Conservation (phyloP, 768 basidiomycete genomes). For the Tylopilus rubrobrunneus region DNA sequence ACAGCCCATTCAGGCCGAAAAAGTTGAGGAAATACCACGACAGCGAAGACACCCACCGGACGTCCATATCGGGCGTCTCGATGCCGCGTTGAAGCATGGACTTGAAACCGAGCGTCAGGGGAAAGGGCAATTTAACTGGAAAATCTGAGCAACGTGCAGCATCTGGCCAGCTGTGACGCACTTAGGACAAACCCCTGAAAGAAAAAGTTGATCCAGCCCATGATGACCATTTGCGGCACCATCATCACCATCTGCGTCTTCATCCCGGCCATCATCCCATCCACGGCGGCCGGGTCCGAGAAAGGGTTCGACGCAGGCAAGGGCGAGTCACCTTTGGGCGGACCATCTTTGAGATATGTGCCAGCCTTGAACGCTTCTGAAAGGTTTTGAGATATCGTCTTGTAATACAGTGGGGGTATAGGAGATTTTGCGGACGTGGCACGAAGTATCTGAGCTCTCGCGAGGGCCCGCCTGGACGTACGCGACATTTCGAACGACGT, state of each 20-base stretch:
- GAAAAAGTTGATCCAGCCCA: conserved; percentile 99
- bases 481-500: background rate
- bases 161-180: conserved; percentile 42
- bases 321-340: conserved; percentile 60
- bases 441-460: conserved; percentile 81
- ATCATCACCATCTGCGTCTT: conserved; percentile 99
- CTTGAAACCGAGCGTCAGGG: conserved; percentile 94
- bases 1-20: conserved; percentile 94
- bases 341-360: conserved; percentile 82
- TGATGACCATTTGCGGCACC: conserved; percentile 97
- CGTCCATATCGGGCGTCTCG: conserved; percentile 94
- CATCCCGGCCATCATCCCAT: conserved; percentile 98
- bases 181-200: conserved; percentile 98
- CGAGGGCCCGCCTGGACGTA: conserved; percentile 61
- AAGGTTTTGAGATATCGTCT: conserved; percentile 70
- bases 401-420: conserved; percentile 69
- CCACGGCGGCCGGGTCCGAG: conserved; percentile 89
- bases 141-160: background rate
- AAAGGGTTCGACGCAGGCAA: conserved; percentile 73
- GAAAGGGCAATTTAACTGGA: conserved; percentile 93
- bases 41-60: conserved; percentile 97
- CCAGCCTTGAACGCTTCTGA: conserved; percentile 70
- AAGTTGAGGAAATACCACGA: conserved; percentile 99
- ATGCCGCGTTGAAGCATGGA: conserved; percentile 96
- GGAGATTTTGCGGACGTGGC: conserved; percentile 79